Base-by-base conservation (phyloP, 192 early-diverging fungal species). In the Coemansia sp. region DNA sequence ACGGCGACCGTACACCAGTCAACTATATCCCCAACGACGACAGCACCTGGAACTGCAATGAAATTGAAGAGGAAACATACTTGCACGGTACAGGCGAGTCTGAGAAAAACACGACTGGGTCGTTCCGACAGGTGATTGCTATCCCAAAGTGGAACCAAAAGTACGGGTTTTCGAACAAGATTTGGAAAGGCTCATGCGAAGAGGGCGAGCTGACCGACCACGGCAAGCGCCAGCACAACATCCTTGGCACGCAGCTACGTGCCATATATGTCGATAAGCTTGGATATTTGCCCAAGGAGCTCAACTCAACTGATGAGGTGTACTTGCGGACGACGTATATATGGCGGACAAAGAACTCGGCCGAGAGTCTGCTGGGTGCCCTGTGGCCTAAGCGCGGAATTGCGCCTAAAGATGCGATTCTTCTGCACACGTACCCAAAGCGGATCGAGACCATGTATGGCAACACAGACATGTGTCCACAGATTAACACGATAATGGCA, bases 291-390 rank as follows among this genome's bases (percentile, higher is more conserved):
- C 56, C 84, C 8, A 20, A 54, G 12, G 43, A 60, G n/a, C 68
- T 81, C 29, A 65, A 81, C 54, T 38, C 45, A 49, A 47, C 70
- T 0, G 41, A 56, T 9, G 73, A 75, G 35, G 60, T 92, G 14
- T 89, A 87, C 56, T 54, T 84, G 27, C 73, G 87, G 8, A 85
- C 83, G 5, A 87, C 88, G 3, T 73, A 84, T 55, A 77, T 86
- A 47, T 74, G 83, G 60, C 79, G 90, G 22, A 90, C 89, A 0
- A 80, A 86, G 22, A 74, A 71, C 50, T 83, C 84, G 5, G 78
- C 73, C n/a, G 72, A 79, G 59, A 79, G 72, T 38, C 59, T 86
- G 54, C 23, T 85, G 12, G 78, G 71, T 43, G 73, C 72, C 0
- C 48, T 86, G 24, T 86, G 81, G 69, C 84, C 83, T 10, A 32